Evolutionary conservation across 139 green algal genomes (phyloP).

Genomic region (Chlamydomonas sp.): DNA sequence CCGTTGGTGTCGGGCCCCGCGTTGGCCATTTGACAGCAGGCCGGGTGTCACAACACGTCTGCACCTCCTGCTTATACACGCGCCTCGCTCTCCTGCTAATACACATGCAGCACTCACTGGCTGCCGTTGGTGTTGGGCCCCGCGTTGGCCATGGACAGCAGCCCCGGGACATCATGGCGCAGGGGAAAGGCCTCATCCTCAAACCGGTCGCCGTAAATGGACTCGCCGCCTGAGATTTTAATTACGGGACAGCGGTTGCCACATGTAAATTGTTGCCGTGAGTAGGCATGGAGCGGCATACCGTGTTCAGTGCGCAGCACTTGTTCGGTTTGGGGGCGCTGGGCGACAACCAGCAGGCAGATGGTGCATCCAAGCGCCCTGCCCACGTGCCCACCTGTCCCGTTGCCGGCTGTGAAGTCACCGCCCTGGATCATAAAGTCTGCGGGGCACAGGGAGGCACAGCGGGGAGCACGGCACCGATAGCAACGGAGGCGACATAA

Average conservation of each 20-base stretch:
- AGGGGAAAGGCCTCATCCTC: conserved; percentile 89
- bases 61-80: no score
- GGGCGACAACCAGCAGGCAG: background rate
- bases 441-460: background rate
- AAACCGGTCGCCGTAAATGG: conserved; percentile 88
- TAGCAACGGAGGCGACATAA: background rate
- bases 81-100: no score
- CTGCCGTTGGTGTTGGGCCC: conserved; percentile 81
- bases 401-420: conserved; percentile 29
- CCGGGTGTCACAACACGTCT: no score
- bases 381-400: conserved; percentile 12
- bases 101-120: conserved; percentile 53
- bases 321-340: background rate
- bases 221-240: conserved; percentile 73
- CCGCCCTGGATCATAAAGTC: conserved; percentile 16
- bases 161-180: conserved; percentile 71
- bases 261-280: background rate
- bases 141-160: conserved; percentile 84
- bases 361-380: background rate
- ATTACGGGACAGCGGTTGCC: no score
- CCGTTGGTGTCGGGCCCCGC: conserved; percentile 71
- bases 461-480: background rate
- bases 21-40: conserved; percentile 35
- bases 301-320: background rate
- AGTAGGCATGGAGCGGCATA: background rate